These are phyloP conservation scores for Trichoderma lentiforme DNA, from an alignment of 2,329 filamentous ascomycete species.

Conservation along the genomic window DNA sequence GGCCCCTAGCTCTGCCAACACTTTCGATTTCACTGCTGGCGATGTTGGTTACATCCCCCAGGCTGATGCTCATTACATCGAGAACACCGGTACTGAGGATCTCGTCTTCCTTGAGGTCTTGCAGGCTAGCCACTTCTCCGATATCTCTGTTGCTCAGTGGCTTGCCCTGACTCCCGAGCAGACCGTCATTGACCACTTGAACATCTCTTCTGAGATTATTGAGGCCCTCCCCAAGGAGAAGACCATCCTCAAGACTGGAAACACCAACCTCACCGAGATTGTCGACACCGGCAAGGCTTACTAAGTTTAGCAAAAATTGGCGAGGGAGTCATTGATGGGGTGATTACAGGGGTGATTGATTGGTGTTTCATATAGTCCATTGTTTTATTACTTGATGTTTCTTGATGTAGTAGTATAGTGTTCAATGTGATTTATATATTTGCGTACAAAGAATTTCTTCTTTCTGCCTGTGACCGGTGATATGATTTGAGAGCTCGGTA, in stretches of 20 bases:
- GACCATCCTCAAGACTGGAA: conserved; percentile 41
- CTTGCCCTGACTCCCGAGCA: conserved; percentile 55
- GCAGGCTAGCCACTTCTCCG: conserved; percentile 49
- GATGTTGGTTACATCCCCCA: conserved; percentile 57
- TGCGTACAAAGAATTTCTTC: accelerated
- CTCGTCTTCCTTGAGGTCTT: conserved; percentile 59
- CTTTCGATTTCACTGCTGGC: conserved; percentile 58
- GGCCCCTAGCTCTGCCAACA: conserved; percentile 48
- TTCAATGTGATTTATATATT: not conserved
- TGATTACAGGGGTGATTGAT: not conserved
- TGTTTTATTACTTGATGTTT: not conserved
- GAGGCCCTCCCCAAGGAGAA: conserved; percentile 40
- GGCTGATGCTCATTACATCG: conserved; percentile 54
- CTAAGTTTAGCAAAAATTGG: not conserved
- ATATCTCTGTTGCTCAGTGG: conserved; percentile 58
- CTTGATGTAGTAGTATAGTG: not conserved
- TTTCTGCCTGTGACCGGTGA: not conserved
- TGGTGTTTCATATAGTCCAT: not conserved
- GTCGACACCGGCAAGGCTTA: conserved; percentile 23
- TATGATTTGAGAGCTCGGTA: not conserved
- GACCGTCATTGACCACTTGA: conserved; percentile 56
- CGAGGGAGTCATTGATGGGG: not conserved
- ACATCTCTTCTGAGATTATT: conserved; percentile 36
- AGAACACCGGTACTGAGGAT: conserved; percentile 57
- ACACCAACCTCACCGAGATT: conserved; percentile 34